Percentiles rank a stretch among this genome's conserved stretches.
phyloP scores from a whole-genome alignment of 2,329 filamentous ascomycete species.

The Nemania serpens region DNA sequence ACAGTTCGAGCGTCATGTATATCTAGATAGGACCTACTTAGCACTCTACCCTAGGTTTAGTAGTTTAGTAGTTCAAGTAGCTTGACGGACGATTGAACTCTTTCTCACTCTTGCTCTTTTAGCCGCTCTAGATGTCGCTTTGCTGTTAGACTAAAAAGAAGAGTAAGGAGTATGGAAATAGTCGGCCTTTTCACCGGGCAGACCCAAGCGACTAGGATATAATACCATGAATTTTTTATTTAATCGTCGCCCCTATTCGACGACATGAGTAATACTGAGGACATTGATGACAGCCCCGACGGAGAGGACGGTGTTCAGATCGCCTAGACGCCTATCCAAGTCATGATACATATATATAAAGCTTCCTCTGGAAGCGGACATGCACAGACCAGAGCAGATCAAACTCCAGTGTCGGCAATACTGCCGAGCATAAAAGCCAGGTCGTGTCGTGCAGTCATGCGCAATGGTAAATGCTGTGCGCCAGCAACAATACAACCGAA shows the following conservation, averaged over 20 bases:
- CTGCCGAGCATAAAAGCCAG: not conserved
- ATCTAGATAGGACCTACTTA: too few species aligned
- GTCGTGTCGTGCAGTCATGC: not conserved
- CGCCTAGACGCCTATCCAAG: constrained; percentile 20
- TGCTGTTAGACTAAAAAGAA: too few species aligned
- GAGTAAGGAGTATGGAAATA: too few species aligned
- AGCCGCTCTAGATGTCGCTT: too few species aligned
- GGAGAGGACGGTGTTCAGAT: not conserved
- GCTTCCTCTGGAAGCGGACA: constrained; percentile 2
- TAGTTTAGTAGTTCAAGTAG: too few species aligned
- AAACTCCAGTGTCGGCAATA: not conserved
- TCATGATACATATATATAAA: constrained; percentile 27
- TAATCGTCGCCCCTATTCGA: constrained; percentile 13
- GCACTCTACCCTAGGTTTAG: too few species aligned
- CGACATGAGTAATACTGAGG: constrained; percentile 8
- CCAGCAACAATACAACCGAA: constrained; percentile 2
- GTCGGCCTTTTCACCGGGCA: too few species aligned
- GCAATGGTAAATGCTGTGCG: constrained; percentile 7
- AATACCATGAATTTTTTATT: constrained; percentile 5
- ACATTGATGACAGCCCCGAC: not conserved
- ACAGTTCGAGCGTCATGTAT: too few species aligned
- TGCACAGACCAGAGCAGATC: not conserved
- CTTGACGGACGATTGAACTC: too few species aligned
- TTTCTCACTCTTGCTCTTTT: too few species aligned
- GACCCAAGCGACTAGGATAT: too few species aligned